Evolutionary conservation across 2,329 filamentous ascomycete genomes (phyloP).

Genomic region (Apiospora marii): DNA sequence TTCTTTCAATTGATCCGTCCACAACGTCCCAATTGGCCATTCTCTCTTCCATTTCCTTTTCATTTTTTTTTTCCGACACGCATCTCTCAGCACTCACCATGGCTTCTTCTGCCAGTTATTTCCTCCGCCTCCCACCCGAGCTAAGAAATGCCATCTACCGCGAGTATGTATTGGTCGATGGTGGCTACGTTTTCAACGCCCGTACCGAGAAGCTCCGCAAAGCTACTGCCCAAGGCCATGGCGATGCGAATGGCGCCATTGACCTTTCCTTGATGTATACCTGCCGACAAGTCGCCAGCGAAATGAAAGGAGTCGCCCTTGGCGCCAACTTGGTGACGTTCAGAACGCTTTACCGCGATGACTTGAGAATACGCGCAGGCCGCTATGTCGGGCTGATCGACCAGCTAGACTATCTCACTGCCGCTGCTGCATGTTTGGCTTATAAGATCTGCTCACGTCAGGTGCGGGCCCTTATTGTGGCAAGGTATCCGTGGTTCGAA

Average conservation of each 20-base stretch:
- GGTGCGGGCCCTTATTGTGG: background rate
- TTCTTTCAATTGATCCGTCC: too few relatives aligned
- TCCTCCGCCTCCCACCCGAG: background rate
- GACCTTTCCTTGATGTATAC: background rate
- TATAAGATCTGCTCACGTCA: background rate
- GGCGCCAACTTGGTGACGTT: conserved; percentile 6
- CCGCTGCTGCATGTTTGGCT: background rate
- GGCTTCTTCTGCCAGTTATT: background rate
- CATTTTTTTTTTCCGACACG: background rate
- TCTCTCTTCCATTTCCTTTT: background rate
- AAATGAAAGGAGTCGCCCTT: background rate
- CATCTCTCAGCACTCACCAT: too few relatives aligned
- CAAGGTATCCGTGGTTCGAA: background rate
- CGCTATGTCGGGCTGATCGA: background rate
- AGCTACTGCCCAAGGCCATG: background rate
- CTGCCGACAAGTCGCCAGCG: background rate
- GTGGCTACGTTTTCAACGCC: conserved; percentile 7
- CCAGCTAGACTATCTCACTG: background rate
- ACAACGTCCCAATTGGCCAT: background rate
- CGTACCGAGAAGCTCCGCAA: background rate
- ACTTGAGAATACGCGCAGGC: background rate
- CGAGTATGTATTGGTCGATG: background rate
- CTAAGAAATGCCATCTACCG: conserved; percentile 1
- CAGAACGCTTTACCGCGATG: background rate
- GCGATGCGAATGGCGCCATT: background rate